Evolutionary conservation across 805 yeast species (phyloP), one percentile per base, ranked within the genome.

Genomic region (Jamesozyma hellenica): DNA sequence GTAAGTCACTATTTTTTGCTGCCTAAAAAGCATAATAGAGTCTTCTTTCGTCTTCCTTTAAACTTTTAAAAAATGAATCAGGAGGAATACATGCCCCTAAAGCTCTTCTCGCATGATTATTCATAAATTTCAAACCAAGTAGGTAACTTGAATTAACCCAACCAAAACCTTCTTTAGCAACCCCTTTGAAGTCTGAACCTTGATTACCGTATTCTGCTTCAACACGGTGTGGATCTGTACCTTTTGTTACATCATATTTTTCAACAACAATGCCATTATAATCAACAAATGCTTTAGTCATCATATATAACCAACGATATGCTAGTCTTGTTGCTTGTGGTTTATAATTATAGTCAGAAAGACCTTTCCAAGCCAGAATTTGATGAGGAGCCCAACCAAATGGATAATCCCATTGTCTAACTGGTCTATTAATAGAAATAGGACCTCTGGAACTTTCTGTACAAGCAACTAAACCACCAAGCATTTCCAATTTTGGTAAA

Each of bases 351-450:
- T 90, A 90, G 37, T 77, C 72, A 25, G 58, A 50, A 28, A 90
- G 67, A 0, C 96, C 96, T 32, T 72, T 73, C 97, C 97, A 90
- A 1, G 95, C 90, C 39, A 90, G 60, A 15, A 90, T 83, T 61
- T 90, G 97, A 56, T 90, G 97, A 2, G 97, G 97, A 0, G 97
- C 95, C 97, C 98, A 90, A 2, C 96, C 97, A 54, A 66, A 84
- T 1, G 98, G 98, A 59, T 79, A 90, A 59, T 90, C 98, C 98
- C 98, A 90, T 63, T 90, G 98, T 58, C 96, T 69, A 12, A 80
- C 75, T 14, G 94, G 95, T 51, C 85, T 67, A 32, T 73, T 67
- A 12, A 82, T 60, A 1, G 79, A 74, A 30, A 83, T 63, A 19
- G 69, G 74, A 28, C 95, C 92, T 47, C 94, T 65, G 2, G 87